Evolutionary conservation across 2,329 filamentous ascomycete species (phyloP).

Genomic region (Endocalyx cinctus): DNA sequence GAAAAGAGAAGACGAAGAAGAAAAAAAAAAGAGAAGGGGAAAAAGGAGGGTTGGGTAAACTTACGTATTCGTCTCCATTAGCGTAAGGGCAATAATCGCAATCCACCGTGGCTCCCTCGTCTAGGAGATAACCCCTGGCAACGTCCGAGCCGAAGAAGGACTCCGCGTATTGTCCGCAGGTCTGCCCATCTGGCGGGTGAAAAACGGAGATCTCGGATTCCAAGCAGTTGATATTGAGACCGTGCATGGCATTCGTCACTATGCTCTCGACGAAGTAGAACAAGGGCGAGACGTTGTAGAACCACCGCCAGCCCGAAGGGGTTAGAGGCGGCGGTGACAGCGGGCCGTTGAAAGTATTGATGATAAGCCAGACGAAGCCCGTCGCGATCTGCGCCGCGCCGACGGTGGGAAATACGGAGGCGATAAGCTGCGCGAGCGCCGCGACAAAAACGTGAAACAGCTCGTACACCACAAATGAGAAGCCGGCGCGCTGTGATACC

Average conservation of each 20-base stretch:
- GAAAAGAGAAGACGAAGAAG: no score
- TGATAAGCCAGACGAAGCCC: constrained; percentile 25
- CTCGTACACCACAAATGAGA: constrained; percentile 57
- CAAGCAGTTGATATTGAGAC: constrained; percentile 5
- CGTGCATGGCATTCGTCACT: constrained; percentile 6
- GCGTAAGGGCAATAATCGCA: constrained; percentile 63
- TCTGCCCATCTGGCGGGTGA: constrained; percentile 1
- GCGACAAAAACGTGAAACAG: constrained; percentile 50
- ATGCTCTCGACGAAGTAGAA: constrained; percentile 10
- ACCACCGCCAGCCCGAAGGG: constrained; percentile 13
- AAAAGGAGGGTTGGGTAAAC: no score
- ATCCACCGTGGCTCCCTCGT: constrained; percentile 46
- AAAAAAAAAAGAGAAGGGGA: no score
- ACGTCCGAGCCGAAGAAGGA: constrained; percentile 4
- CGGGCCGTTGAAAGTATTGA: constrained; percentile 18
- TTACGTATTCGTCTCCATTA: constrained; percentile 47
- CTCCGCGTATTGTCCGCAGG: constrained; percentile 6
- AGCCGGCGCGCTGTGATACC: constrained; percentile 52
- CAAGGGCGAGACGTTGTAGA: constrained; percentile 12
- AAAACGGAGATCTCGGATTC: constrained; percentile 8
- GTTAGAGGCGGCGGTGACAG: constrained; percentile 10
- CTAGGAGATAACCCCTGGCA: constrained; percentile 51
- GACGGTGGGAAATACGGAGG: constrained; percentile 9
- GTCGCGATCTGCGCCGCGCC: constrained; percentile 10
- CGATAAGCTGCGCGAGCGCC: constrained; percentile 12